Evolutionary conservation across 192 early-diverging fungal species (phyloP).

Genomic region (Backusella liffmaniae): DNA sequence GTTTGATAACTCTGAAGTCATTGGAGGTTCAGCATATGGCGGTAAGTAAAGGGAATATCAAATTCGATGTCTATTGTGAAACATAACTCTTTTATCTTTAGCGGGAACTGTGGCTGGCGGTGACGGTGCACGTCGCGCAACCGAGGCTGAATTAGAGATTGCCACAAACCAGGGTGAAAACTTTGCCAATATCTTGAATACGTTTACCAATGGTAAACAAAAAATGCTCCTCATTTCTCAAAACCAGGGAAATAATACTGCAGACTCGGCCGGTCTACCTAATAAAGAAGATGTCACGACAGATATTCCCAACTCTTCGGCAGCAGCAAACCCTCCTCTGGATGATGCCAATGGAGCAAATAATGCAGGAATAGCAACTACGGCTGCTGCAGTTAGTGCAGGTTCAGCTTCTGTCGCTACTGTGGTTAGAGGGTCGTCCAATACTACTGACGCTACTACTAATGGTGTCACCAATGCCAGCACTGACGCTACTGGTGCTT

Average conservation of each 20-base stretch:
- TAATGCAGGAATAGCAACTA: neutral
- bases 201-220: neutral
- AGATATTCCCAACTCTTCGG: neutral
- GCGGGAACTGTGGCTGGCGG: conserved; percentile 1
- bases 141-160: neutral
- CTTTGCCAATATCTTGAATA: neutral
- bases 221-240: neutral
- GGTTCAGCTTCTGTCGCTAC: neutral
- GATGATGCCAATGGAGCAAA: neutral
- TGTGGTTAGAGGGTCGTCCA: neutral
- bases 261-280: neutral
- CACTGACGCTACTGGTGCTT: neutral
- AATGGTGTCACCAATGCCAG: neutral
- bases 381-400: neutral
- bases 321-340: neutral
- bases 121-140: neutral
- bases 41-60: neutral
- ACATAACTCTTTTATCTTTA: neutral
- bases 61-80: neutral
- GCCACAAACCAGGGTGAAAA: neutral
- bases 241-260: neutral
- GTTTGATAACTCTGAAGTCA: conserved; percentile 21
- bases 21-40: conserved; percentile 37
- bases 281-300: neutral
- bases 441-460: neutral